Base-by-base conservation (phyloP, 1,284 basidiomycete genomes). In the Trichosporon inkin region DNA sequence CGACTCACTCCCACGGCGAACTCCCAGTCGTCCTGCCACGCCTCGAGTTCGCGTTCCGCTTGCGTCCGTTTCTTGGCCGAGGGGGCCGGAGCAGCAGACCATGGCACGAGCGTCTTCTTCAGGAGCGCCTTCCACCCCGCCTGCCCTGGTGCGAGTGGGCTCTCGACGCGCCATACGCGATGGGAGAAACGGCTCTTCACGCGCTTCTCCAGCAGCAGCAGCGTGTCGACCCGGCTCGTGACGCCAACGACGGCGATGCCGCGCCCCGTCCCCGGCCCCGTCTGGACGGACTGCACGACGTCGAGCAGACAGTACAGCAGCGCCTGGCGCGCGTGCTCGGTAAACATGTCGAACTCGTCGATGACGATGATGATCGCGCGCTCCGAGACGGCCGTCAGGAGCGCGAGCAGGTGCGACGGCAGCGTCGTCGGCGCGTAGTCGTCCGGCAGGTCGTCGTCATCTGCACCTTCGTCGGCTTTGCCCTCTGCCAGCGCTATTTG, bases 131-230 rank as follows among this genome's bases (percentile, higher is more conserved):
- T 73, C 86, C 88, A 91, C 6, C 69, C 69, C 10, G 56, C 49
- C 4, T 58, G 61, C n/a, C 68, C 69, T 0, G 85, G 63, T 11
- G 78, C 78, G 6, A 80, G 70, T 0, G 87, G 85, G 19, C 86
- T 84, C 0, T 84, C 82, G 7, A 90, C 86, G 55, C 90, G 84
- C 65, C 93, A 82, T 69, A 92, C 89, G 53, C 93, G 83, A 37
- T 92, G 91, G 5, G 92, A 95, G 78, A 96, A 98, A 6, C 93
- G 85, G 66, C 91, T 95, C 78, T 96, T 95, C 55, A 97, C 93
- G 52, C 93, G 84, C 74, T 98, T 97, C 76, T 98, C 93, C 6
- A 98, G 81, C 10, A 90, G 78, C 59, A 90, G 88, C 61, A 95
- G 83, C n/a, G 90, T 88, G 69, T 96, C 92, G 14, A 92, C 82